A percentile compares a stretch with the other conserved stretches of the same genome.
These are phyloP conservation scores for Colletotrichum magnum DNA, from an alignment of 2,329 filamentous ascomycete genomes.

Conservation along the genomic window DNA sequence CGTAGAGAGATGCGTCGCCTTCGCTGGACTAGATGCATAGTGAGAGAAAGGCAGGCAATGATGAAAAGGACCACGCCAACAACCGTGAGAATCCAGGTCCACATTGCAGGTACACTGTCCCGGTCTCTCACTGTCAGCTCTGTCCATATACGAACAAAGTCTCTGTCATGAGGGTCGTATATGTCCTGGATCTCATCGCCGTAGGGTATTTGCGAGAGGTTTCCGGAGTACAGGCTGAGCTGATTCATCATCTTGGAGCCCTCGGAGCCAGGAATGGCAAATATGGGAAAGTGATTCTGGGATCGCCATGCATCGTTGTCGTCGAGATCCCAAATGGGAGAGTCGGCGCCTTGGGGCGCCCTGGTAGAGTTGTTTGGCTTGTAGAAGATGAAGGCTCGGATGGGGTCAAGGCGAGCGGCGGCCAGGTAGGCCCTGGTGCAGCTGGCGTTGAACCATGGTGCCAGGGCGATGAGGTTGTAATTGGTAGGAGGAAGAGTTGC, in stretches of 20 bases:
- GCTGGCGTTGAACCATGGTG: conserved; percentile 83
- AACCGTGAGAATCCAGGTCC: conserved; percentile 83
- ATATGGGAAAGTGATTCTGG: conserved; percentile 83
- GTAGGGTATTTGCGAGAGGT: conserved; percentile 73
- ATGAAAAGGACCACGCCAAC: conserved; percentile 79
- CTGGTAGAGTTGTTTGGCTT: conserved; percentile 67
- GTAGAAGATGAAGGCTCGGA: conserved; percentile 76
- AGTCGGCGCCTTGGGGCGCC: conserved; percentile 76
- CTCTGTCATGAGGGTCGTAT: conserved; percentile 68
- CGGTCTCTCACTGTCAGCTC: conserved; percentile 64
- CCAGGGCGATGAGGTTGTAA: conserved; percentile 84
- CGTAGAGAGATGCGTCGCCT: conserved; percentile 77
- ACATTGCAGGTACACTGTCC: conserved; percentile 77
- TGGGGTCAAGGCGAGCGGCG: conserved; percentile 69
- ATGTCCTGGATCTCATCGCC: conserved; percentile 68
- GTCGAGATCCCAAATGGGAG: conserved; percentile 78
- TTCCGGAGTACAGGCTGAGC: conserved; percentile 83
- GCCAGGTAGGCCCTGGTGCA: conserved; percentile 83
- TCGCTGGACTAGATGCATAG: conserved; percentile 84
- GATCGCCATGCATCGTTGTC: conserved; percentile 80
- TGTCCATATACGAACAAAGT: conserved; percentile 74
- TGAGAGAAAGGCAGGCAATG: conserved; percentile 75
- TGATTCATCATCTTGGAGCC: conserved; percentile 80
- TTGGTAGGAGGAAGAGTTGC: conserved; percentile 77
- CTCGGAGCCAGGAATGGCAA: conserved; percentile 79